Evolutionary conservation across 306 rosid species (phyloP).

Genomic region (Vicia villosa): DNA sequence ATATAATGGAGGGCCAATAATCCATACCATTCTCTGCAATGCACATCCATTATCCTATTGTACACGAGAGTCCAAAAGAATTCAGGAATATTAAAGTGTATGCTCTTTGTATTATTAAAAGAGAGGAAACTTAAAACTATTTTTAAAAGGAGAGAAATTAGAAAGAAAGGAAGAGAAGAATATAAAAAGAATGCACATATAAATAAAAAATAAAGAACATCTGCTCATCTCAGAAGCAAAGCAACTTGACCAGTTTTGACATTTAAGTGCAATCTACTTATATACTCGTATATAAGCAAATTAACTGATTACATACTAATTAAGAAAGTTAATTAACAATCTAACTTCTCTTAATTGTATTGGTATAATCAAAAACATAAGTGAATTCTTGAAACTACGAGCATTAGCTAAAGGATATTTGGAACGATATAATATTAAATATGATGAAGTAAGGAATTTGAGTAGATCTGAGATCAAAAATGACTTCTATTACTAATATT

Average conservation of each 20-base stretch:
- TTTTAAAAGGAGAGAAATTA: neutral
- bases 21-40: constrained; percentile 25
- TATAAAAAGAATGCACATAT: neutral
- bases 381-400: neutral
- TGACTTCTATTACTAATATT: neutral
- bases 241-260: constrained; percentile 26
- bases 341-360: neutral
- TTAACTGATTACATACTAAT: neutral
- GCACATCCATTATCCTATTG: constrained; percentile 1
- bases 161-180: constrained; percentile 1
- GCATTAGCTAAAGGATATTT: neutral
- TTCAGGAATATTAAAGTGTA: constrained; percentile 17
- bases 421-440: neutral
- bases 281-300: neutral
- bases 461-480: neutral
- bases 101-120: neutral
- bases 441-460: neutral
- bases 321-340: neutral
- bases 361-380: neutral
- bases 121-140: constrained; percentile 6
- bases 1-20: constrained; percentile 6
- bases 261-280: neutral
- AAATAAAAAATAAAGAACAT: constrained; percentile 26
- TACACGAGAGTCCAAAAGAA: constrained; percentile 24
- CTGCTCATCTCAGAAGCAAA: constrained; percentile 3